Percentiles rank a stretch among this genome's conserved stretches.
These are phyloP conservation scores for Lonicera japonica DNA, from an alignment of 129 eudicot genomes.

Conservation along the genomic window DNA sequence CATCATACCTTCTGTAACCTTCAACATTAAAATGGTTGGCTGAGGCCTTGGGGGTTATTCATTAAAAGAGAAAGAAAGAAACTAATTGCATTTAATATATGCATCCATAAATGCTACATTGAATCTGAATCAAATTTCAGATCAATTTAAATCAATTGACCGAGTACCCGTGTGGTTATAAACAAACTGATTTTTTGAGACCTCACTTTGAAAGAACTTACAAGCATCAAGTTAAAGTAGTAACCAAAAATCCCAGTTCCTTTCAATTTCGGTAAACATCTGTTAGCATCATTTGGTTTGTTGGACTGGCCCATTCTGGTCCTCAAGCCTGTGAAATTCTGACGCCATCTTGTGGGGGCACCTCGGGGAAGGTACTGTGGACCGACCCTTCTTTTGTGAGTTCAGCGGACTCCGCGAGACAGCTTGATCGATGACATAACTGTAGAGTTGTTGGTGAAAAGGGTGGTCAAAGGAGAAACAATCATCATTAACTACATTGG, in stretches of 20 bases:
- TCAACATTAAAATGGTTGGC: too few relatives aligned
- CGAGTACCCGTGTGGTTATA: too few relatives aligned
- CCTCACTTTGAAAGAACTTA: too few relatives aligned
- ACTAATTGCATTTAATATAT: too few relatives aligned
- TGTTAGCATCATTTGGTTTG: neutral
- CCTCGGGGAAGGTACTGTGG: constrained; percentile 77
- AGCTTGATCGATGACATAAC: constrained; percentile 62
- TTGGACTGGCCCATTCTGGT: constrained; percentile 30
- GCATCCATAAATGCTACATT: neutral
- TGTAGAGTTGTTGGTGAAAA: constrained; percentile 75
- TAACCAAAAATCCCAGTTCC: too few relatives aligned
- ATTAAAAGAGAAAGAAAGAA: too few relatives aligned
- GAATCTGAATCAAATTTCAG: neutral
- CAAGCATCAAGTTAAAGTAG: neutral
- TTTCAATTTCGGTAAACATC: neutral
- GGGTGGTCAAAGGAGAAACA: constrained; percentile 79
- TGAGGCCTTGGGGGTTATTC: too few relatives aligned
- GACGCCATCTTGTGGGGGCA: constrained; percentile 51
- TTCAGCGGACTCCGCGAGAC: constrained; percentile 25
- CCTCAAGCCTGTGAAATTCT: constrained; percentile 62
- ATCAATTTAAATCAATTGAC: neutral
- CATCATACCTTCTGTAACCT: neutral
- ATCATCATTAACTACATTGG: constrained; percentile 40
- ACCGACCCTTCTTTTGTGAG: constrained; percentile 66
- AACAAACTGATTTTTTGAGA: too few relatives aligned